Percentiles rank a stretch among this genome's conserved stretches.
Conservation (phyloP, 2,329 filamentous ascomycete genomes). For the Calonectria leucothoes region DNA sequence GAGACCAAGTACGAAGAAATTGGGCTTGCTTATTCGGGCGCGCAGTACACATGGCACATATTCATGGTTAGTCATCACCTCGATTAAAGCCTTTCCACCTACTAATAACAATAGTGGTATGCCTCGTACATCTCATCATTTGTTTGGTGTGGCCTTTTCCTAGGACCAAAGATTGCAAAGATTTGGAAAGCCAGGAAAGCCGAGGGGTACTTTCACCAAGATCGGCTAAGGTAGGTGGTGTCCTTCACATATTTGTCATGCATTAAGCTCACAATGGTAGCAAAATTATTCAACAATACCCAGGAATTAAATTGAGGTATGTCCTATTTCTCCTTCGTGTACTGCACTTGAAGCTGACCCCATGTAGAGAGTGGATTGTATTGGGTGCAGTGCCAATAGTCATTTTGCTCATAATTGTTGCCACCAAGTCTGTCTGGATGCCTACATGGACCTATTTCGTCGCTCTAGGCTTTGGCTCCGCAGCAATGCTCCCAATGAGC, state of each 20-base stretch:
- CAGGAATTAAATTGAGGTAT: background rate
- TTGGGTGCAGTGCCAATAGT: conserved; percentile 46
- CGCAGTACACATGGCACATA: conserved; percentile 67
- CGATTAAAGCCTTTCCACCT: rapidly evolving
- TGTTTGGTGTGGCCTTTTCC: conserved; percentile 69
- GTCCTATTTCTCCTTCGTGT: rapidly evolving
- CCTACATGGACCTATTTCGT: conserved; percentile 71
- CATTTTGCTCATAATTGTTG: conserved; percentile 61
- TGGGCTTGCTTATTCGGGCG: conserved; percentile 67
- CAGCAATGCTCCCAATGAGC: conserved; percentile 67
- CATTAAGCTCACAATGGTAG: background rate
- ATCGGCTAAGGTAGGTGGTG: background rate
- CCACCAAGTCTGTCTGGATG: conserved; percentile 65
- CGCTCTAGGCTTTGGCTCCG: conserved; percentile 63
- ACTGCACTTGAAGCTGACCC: background rate
- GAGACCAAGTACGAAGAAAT: conserved; percentile 58
- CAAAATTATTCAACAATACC: conserved; percentile 9
- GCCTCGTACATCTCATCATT: conserved; percentile 68
- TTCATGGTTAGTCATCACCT: conserved; percentile 57
- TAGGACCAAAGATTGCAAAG: conserved; percentile 58
- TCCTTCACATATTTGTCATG: background rate
- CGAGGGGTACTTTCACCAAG: background rate
- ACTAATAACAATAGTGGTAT: conserved; percentile 51
- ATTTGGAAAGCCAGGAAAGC: conserved; percentile 1
- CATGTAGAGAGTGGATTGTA: background rate